phyloP scores from a whole-genome alignment of 2,329 filamentous ascomycete genomes.

The Pseudogymnoascus destructans region DNA sequence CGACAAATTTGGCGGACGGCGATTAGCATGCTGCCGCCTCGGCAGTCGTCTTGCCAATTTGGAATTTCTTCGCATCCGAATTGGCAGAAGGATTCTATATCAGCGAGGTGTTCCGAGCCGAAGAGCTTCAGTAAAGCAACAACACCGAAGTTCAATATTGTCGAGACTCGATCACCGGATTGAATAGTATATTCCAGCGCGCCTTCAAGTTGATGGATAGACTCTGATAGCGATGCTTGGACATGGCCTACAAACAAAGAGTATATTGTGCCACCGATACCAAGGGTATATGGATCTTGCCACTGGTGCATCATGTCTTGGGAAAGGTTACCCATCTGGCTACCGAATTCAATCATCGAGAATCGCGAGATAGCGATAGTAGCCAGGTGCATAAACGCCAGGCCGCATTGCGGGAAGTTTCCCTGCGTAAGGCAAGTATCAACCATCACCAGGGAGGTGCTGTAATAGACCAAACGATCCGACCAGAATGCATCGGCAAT shows the following conservation, averaged over 20 bases:
- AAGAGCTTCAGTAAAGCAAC: conserved; percentile 55
- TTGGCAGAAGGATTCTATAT: conserved; percentile 57
- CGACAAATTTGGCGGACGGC: conserved; percentile 52
- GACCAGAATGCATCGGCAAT: conserved; percentile 62
- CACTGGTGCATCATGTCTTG: conserved; percentile 51
- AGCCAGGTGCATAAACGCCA: conserved; percentile 54
- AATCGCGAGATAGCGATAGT: conserved; percentile 57
- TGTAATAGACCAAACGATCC: conserved; percentile 58
- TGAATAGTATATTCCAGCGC: conserved; percentile 52
- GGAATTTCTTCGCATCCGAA: conserved; percentile 63
- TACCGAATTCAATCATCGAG: conserved; percentile 54
- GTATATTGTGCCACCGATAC: conserved; percentile 56
- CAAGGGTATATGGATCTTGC: conserved; percentile 51
- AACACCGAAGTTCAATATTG: conserved; percentile 58
- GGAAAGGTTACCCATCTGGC: conserved; percentile 49
- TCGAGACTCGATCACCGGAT: conserved; percentile 57
- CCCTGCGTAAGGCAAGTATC: conserved; percentile 51
- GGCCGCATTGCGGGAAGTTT: conserved; percentile 54
- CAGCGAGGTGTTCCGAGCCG: conserved; percentile 52
- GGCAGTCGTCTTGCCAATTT: conserved; percentile 57
- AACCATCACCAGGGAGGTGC: conserved; percentile 53
- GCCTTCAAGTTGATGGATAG: conserved; percentile 47
- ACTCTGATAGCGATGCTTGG: conserved; percentile 45
- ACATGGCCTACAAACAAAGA: conserved; percentile 59
- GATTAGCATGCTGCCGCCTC: conserved; percentile 58